Evolutionary conservation across 768 basidiomycete genomes (phyloP).

Genomic region (Sarcodon sp.): DNA sequence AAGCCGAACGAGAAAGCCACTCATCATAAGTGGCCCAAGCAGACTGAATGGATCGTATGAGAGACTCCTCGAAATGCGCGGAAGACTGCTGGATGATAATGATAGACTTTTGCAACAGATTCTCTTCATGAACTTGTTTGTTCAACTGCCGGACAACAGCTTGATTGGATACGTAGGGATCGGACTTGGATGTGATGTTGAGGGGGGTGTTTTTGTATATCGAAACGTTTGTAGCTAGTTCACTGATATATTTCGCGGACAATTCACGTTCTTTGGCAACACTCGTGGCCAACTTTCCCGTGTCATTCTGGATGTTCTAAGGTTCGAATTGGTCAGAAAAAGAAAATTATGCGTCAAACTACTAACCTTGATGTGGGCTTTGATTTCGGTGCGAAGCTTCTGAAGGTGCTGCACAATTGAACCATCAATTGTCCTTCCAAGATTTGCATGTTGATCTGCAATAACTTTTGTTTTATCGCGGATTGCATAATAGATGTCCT

Average conservation of each 20-base stretch:
- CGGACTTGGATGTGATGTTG: conserved; percentile 62
- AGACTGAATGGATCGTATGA: conserved; percentile 89
- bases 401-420: conserved; percentile 97
- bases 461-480: conserved; percentile 89
- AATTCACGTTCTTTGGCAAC: conserved; percentile 92
- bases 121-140: conserved; percentile 95
- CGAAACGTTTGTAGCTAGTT: conserved; percentile 80
- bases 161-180: conserved; percentile 73
- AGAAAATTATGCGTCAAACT: not conserved
- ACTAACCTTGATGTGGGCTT: conserved; percentile 88
- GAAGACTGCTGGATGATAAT: conserved; percentile 98
- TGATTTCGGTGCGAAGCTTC: conserved; percentile 90
- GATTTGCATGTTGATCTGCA: conserved; percentile 92
- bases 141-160: conserved; percentile 70
- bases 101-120: conserved; percentile 92
- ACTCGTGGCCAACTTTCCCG: conserved; percentile 78
- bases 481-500: conserved; percentile 89
- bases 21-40: conserved; percentile 98
- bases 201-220: conserved; percentile 93
- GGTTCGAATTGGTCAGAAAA: not conserved
- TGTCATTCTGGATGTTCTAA: conserved; percentile 93
- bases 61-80: conserved; percentile 93
- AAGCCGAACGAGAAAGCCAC: conserved; percentile 75
- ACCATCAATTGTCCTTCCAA: conserved; percentile 91
- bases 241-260: conserved; percentile 74